phyloP scores from a whole-genome alignment of 2,329 filamentous ascomycete genomes.

The Xylariaceae sp. region DNA sequence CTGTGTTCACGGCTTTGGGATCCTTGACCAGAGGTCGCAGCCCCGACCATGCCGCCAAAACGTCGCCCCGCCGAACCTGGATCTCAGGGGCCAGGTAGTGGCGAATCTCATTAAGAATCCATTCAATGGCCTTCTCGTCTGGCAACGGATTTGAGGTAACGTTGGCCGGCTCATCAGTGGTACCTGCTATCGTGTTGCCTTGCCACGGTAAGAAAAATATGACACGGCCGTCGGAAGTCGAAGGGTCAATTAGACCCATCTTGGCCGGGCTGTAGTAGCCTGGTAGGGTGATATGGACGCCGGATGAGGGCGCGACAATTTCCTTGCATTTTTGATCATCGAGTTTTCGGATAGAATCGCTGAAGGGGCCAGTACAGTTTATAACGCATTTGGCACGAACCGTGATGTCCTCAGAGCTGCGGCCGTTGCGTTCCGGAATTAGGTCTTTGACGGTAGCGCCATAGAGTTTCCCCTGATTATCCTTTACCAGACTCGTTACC shows the following conservation, averaged over 20 bases:
- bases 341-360: conserved; percentile 79
- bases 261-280: conserved; percentile 81
- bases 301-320: conserved; percentile 81
- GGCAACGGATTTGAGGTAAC: conserved; percentile 73
- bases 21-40: conserved; percentile 84
- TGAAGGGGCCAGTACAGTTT: conserved; percentile 87
- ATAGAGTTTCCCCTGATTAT: conserved; percentile 66
- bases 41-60: conserved; percentile 86
- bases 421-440: conserved; percentile 61
- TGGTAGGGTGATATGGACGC: conserved; percentile 81
- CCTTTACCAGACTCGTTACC: conserved; percentile 72
- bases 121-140: conserved; percentile 79
- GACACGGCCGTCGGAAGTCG: conserved; percentile 81
- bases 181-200: conserved; percentile 86
- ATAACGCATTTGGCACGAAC: conserved; percentile 78
- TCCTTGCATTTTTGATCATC: conserved; percentile 69
- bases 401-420: conserved; percentile 58
- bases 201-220: conserved; percentile 95
- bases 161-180: conserved; percentile 72
- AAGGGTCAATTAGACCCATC: conserved; percentile 84
- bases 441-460: conserved; percentile 72
- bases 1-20: conserved; percentile 78
- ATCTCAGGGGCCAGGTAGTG: conserved; percentile 81
- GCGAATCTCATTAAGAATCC: conserved; percentile 81
- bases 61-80: conserved; percentile 77